These are phyloP conservation scores for Boechera stricta DNA, from an alignment of 345 rosid genomes.

Conservation along the genomic window DNA sequence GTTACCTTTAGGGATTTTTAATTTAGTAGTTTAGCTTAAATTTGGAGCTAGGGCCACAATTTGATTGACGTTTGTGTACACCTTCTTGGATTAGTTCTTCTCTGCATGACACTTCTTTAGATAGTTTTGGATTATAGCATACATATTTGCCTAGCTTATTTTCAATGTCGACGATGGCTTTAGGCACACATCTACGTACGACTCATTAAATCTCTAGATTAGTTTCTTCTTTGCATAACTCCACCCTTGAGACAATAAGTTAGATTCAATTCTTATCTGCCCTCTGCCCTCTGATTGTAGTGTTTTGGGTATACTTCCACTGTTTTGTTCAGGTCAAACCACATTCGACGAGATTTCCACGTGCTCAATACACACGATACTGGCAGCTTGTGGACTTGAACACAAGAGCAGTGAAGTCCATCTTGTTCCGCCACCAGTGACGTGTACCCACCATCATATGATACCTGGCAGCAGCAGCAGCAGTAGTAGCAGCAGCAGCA, in stretches of 20 bases:
- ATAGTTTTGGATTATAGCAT: background rate
- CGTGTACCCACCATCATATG: conserved; percentile 61
- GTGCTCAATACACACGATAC: conserved; percentile 73
- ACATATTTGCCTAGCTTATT: background rate
- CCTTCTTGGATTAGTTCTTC: conserved; percentile 2
- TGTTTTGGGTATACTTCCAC: background rate
- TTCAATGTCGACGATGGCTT: background rate
- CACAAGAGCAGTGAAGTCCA: conserved; percentile 71
- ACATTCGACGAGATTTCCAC: conserved; percentile 68
- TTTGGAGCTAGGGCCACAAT: background rate
- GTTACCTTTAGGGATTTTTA: background rate
- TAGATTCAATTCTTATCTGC: background rate
- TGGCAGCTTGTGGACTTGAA: conserved; percentile 89
- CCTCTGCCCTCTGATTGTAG: conserved; percentile 5
- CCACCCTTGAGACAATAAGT: background rate
- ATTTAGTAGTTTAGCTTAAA: background rate
- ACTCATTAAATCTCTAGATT: background rate
- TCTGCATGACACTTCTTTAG: conserved; percentile 1
- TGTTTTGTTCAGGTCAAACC: conserved; percentile 56
- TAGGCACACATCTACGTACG: background rate
- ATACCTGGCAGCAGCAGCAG: conserved; percentile 48
- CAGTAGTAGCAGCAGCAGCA: conserved; percentile 47
- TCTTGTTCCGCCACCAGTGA: conserved; percentile 55
- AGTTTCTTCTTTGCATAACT: conserved; percentile 12
- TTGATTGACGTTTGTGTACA: background rate